A percentile compares a stretch with the other conserved stretches of the same genome.
Evolutionary conservation across 805 yeast species (phyloP).

Genomic region (Ogataea angusta): DNA sequence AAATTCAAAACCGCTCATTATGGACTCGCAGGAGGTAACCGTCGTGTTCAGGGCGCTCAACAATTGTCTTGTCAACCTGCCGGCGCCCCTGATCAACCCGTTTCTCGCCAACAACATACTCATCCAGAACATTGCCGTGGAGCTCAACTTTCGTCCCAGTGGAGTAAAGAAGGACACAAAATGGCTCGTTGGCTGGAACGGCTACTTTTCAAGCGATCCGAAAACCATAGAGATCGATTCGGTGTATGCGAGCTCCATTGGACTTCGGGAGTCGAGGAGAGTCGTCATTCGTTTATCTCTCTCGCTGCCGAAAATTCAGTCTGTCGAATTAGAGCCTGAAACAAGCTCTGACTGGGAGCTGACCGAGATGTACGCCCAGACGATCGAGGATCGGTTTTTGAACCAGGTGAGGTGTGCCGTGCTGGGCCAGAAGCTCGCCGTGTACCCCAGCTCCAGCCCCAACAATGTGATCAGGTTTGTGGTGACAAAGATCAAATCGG

Average conservation of each 20-base stretch:
- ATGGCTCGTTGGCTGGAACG: slow-evolving; percentile 32
- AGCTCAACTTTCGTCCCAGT: slow-evolving; percentile 21
- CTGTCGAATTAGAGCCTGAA: slow-evolving; percentile 74
- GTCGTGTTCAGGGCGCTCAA: slow-evolving; percentile 24
- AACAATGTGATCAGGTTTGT: slow-evolving; percentile 56
- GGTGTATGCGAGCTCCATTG: slow-evolving; percentile 51
- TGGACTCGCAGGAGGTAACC: slow-evolving; percentile 24
- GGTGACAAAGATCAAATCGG: slow-evolving; percentile 43
- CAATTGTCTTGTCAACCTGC: slow-evolving; percentile 37
- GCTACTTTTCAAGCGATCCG: slow-evolving; percentile 22
- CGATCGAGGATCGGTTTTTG: slow-evolving; percentile 68
- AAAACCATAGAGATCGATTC: slow-evolving; percentile 61
- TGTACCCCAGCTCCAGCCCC: slow-evolving; percentile 66
- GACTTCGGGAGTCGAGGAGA: slow-evolving; percentile 40
- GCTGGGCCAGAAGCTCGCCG: slow-evolving; percentile 54
- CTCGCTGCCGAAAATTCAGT: slow-evolving; percentile 49
- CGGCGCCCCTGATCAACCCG: slow-evolving; percentile 35
- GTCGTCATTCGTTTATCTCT: slow-evolving; percentile 46
- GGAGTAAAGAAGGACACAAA: slow-evolving; percentile 12
- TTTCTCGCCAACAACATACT: slow-evolving; percentile 37
- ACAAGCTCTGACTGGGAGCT: slow-evolving; percentile 86
- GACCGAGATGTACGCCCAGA: slow-evolving; percentile 76
- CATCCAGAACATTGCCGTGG: slow-evolving; percentile 39
- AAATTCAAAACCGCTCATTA: slow-evolving; percentile 2
- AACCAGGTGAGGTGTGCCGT: slow-evolving; percentile 79